Base-by-base conservation (phyloP, 78 protist genomes). In the Isochrysis galbana region DNA sequence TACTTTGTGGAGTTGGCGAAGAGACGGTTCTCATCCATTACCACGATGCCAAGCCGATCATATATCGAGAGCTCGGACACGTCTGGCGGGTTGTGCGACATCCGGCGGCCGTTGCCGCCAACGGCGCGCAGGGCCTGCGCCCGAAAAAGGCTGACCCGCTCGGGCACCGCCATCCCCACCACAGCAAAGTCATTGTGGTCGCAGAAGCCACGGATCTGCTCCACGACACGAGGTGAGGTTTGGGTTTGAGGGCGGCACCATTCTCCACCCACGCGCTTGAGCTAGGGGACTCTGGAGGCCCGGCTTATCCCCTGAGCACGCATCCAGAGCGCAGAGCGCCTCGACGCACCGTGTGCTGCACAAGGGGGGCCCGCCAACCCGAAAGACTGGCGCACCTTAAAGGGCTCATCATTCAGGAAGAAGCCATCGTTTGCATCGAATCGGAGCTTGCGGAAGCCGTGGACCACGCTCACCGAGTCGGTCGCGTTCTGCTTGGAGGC, bases 11-110 rank as follows among this genome's bases (percentile, higher is more conserved):
- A 1, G 74, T 91, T 78, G 38, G 42, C 69, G 25, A 91, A 91
- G 29, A 69, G 86, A 11, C 93, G 41, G 93, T 91, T 91, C 47
- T 91, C 93, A 41, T 91, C 93, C 93, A 72, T 77, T 32, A 78
- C 93, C 44, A 91, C 44, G 90, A 91, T 74, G 54, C 93, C 93
- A 17, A 78, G 17, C 21, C 88, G 55, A 39, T 72, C 93, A 55
- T 46, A 78, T 11, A 91, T 29, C 32, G 29, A 36, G 54, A 34
- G 82, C 90, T 4, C 2, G 21, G 36, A 84, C 42, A 84, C 2
- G 86, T 4, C 78, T 17, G 78, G 72, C 34, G 84, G 69, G 44
- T 72, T 84, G 86, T 84, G 89, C 44, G 94, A 51, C 36, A 19
- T 83, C 54, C 94, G 89, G 72, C 94, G 26, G 29, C 61, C 80